Base-by-base conservation (phyloP, 148 eudicot genomes). In the Vaccinium vitisidaea region DNA sequence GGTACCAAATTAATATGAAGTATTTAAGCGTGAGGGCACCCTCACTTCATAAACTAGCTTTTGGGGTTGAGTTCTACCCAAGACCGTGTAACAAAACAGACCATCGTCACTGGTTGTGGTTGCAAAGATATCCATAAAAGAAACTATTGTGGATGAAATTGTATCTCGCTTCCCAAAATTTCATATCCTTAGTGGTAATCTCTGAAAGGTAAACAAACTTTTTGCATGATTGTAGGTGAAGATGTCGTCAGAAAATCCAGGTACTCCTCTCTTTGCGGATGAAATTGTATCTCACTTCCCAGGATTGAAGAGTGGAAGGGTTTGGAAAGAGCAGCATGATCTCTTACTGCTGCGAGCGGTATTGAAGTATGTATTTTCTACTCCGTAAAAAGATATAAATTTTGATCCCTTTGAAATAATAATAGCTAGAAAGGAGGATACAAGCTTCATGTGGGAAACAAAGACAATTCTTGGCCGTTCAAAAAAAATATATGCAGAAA, bases 281-380 rank as follows among this genome's bases (percentile, higher is more conserved):
- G 96, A 93, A 81, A 88, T 90, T 52, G 70, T 93, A 53, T 85
- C 84, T 36, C 92, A 92, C 75, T 93, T 91, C 84, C 99, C 98
- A 50, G 89, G 92, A 75, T 86, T 95, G 80, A 95, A 88, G 84
- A 89, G 89, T 82, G 98, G 95, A 88, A 93, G 92, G 86, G 46
- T 90, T 78, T 97, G 99, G 99, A 95, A 90, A 90, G 91, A 88
- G 75, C 91, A 91, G 82, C 98, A 97, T 87, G 99, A 97, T 83
- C 86, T 87, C 65, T 59, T 87, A 80, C 90, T 97, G 27, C 89
- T 97, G 36, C 93, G 91, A 8, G 99, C 98, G 36, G 94, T 95
- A 58, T 80, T 93, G 69, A 97, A 92, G 99, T 97, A 97, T 58
- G 91, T 87, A 25, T 76, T 21, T 80, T 39, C 46, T 15, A 32